These are phyloP conservation scores for Globisporangium uncinulatum DNA, from an alignment of 352 stramenopile species.

Conservation along the genomic window DNA sequence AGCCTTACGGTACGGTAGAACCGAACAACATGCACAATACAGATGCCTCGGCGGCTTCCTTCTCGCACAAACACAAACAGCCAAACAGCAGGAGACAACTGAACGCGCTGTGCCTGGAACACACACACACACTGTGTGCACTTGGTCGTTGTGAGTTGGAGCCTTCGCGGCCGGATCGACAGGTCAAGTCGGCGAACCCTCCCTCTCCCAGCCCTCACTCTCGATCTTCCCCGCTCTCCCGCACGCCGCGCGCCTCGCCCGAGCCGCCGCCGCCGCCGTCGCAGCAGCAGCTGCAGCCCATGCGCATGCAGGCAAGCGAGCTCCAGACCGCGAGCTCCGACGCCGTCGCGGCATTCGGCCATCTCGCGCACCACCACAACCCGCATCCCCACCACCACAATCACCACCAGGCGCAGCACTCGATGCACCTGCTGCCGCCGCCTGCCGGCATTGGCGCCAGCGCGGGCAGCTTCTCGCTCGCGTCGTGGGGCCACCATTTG, in stretches of 20 bases:
- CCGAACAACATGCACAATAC: not conserved
- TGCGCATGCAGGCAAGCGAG: slow-evolving; percentile 36
- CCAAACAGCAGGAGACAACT: not conserved
- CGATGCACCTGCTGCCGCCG: slow-evolving; percentile 15
- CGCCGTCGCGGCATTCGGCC: slow-evolving; percentile 9
- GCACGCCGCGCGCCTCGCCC: too few species aligned
- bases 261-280: too few species aligned
- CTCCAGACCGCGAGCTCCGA: slow-evolving; percentile 18
- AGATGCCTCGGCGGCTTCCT: too few species aligned
- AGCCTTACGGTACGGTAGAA: not conserved
- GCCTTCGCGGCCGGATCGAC: too few species aligned
- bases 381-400: slow-evolving; percentile 9
- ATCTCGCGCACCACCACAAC: slow-evolving; percentile 7
- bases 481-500: slow-evolving; percentile 6
- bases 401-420: slow-evolving; percentile 23
- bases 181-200: too few species aligned
- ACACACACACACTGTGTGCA: too few species aligned
- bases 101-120: not conserved
- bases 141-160: too few species aligned
- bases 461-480: not conserved
- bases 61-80: not conserved
- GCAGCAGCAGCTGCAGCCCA: slow-evolving; percentile 1
- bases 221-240: slow-evolving; percentile 9
- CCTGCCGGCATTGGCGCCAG: slow-evolving; percentile 3
- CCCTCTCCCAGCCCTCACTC: slow-evolving; percentile 1